Base-by-base conservation (phyloP, 2,329 filamentous ascomycete genomes). In the Nannizziopsis barbatae region DNA sequence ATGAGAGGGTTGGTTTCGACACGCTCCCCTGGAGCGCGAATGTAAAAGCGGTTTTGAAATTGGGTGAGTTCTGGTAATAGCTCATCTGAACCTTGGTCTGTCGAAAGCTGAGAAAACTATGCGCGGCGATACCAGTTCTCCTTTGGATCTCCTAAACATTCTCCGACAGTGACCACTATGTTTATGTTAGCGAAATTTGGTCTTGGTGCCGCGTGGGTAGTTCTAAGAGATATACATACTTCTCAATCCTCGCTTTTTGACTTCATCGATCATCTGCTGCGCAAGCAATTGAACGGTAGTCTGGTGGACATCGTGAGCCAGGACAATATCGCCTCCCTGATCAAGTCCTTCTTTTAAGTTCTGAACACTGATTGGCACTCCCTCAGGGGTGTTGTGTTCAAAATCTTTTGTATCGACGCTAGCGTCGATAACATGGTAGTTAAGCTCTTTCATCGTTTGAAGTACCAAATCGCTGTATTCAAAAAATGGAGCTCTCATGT, bases 401-500 rank as follows among this genome's bases (percentile, higher is more conserved):
- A 64, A 72, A 55, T 73, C 71, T 46, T 63, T 62, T 6, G 69
- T 71, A 53, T 72, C 69, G 14, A 71, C 61, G 40, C 66, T 65
- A 3, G 63, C 60, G 4, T 59, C 54, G 47, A 73, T 66, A 12
- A 73, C 61, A 51, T 72, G 69, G 54, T 75, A 75, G 1, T 65
- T 65, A 9, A 74, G 60, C 3, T 62, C 60, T 2, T 52, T 56
- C 63, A 75, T 63, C 1, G 60, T 64, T 1, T 52, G 31, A 3
- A 67, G 54, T 11, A 65, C 65, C 1, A 55, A 43, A 7, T 53
- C 59, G 32, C 62, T 62, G 38, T 63, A 62, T 4, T 56, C 57
- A 14, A 70, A 61, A 55, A 65, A 74, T 1, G 72, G 72, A 1
- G 71, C 63, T 6, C 72, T 64, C 67, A 73, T 72, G 55, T 74